Conservation (phyloP, 768 basidiomycete species). For the Xerocomellus chrysenteron region DNA sequence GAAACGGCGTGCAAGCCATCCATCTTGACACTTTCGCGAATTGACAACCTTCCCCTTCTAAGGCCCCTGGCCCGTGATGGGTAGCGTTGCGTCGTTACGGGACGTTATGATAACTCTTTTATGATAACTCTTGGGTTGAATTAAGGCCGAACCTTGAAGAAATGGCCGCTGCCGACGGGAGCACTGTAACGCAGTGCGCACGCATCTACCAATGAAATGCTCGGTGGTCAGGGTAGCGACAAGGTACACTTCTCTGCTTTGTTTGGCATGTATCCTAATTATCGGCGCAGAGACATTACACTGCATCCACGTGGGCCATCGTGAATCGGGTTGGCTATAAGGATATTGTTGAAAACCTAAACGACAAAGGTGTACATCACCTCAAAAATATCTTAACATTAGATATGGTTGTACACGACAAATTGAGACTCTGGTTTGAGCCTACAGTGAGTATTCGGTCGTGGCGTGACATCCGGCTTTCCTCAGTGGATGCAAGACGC, state of each 20-base stretch:
- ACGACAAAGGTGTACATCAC: background rate
- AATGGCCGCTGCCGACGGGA: background rate
- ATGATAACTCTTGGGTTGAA: background rate
- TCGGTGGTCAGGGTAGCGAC: background rate
- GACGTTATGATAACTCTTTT: background rate
- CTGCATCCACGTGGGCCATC: background rate
- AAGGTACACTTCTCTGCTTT: background rate
- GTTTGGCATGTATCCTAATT: background rate
- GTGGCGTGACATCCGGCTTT: too few species aligned
- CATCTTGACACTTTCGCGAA: background rate
- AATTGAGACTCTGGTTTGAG: background rate
- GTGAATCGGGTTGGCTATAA: background rate
- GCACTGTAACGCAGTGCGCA: background rate
- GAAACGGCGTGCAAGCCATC: background rate
- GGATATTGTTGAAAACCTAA: background rate
- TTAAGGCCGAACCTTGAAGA: background rate
- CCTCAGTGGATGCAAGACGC: background rate
- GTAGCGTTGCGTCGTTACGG: background rate
- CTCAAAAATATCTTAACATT: background rate
- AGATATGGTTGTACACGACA: background rate
- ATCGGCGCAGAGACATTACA: background rate
- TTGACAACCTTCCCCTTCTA: background rate
- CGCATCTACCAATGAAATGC: background rate
- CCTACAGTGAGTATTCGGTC: background rate
- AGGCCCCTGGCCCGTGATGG: background rate